Percentiles rank a stretch among this genome's conserved stretches.
Evolutionary conservation across 2,329 filamentous ascomycete genomes (phyloP).

Genomic region (Scedosporium dehoogii): DNA sequence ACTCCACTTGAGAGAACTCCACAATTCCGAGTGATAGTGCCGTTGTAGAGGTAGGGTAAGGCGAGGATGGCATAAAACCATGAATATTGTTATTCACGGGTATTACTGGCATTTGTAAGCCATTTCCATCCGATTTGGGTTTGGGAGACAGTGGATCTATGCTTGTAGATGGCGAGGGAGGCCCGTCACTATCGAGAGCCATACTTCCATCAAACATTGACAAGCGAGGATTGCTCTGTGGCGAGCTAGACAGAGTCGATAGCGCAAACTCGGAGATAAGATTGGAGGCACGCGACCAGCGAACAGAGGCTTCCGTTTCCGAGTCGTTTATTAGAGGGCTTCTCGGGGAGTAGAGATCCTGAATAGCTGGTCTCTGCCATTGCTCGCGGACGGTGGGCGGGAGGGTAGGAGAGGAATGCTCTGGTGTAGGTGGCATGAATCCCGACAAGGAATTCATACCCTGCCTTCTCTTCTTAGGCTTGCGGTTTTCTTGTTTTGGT

Average conservation of each 20-base stretch:
- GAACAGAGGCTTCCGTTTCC: slow-evolving; percentile 28
- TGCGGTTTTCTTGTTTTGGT: slow-evolving; percentile 49
- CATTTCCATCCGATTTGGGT: slow-evolving; percentile 26
- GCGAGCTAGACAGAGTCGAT: slow-evolving; percentile 74
- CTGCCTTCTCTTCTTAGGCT: slow-evolving; percentile 59
- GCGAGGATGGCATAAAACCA: neutral
- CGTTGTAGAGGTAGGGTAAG: neutral
- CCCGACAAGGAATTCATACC: neutral
- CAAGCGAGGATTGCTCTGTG: slow-evolving; percentile 60
- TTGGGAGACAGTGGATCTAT: slow-evolving; percentile 56
- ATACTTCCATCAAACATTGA: slow-evolving; percentile 70
- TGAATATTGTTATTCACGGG: neutral
- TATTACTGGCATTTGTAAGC: neutral
- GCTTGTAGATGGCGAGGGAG: slow-evolving; percentile 71
- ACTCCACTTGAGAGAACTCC: neutral
- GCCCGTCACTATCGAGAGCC: slow-evolving; percentile 32
- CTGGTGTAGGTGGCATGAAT: slow-evolving; percentile 45
- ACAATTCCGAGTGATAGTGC: neutral
- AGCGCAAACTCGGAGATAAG: slow-evolving; percentile 53
- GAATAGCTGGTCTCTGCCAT: neutral
- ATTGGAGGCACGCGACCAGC: slow-evolving; percentile 56
- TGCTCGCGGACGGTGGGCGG: slow-evolving; percentile 14
- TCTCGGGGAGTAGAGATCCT: neutral
- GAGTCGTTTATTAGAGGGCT: neutral
- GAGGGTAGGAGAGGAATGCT: slow-evolving; percentile 30